These are phyloP conservation scores for Backusella circina DNA, from an alignment of 192 early-diverging fungal genomes.

Conservation along the genomic window DNA sequence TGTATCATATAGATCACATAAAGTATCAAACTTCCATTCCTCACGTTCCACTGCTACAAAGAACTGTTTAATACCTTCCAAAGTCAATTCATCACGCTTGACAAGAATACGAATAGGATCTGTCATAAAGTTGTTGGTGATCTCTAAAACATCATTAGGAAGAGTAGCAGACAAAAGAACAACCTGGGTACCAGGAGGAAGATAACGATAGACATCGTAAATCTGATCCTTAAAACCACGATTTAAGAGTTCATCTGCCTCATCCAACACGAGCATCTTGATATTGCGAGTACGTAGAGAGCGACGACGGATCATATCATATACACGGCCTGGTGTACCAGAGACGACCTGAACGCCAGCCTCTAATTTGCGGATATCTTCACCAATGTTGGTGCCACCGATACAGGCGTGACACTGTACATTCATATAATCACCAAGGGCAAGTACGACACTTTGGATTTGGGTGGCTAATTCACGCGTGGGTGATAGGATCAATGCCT, in stretches of 20 bases:
- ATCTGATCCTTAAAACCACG: conserved; percentile 98
- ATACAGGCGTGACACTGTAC: conserved; percentile 95
- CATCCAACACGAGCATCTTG: conserved; percentile 96
- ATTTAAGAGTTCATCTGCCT: conserved; percentile 94
- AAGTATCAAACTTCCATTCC: conserved; percentile 98
- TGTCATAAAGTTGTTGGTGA: conserved; percentile 97
- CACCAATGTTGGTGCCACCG: conserved; percentile 88
- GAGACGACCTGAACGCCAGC: conserved; percentile 90
- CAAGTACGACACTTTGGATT: conserved; percentile 88
- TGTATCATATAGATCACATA: conserved; percentile 97
- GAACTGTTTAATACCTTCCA: conserved; percentile 99
- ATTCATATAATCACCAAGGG: conserved; percentile 97
- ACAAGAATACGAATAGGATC: conserved; percentile 94
- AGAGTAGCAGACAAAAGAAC: conserved; percentile 91
- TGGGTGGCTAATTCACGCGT: conserved; percentile 96
- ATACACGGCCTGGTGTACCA: conserved; percentile 94
- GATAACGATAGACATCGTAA: conserved; percentile 88
- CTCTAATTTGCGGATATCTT: conserved; percentile 92
- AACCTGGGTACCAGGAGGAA: conserved; percentile 91
- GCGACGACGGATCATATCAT: conserved; percentile 93
- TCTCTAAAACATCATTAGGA: conserved; percentile 92
- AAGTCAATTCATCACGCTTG: conserved; percentile 97
- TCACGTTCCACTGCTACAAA: conserved; percentile 96
- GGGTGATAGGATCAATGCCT: conserved; percentile 90
- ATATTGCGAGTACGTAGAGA: conserved; percentile 77